Conservation (phyloP, 768 basidiomycete genomes). For the Bullera alba region DNA sequence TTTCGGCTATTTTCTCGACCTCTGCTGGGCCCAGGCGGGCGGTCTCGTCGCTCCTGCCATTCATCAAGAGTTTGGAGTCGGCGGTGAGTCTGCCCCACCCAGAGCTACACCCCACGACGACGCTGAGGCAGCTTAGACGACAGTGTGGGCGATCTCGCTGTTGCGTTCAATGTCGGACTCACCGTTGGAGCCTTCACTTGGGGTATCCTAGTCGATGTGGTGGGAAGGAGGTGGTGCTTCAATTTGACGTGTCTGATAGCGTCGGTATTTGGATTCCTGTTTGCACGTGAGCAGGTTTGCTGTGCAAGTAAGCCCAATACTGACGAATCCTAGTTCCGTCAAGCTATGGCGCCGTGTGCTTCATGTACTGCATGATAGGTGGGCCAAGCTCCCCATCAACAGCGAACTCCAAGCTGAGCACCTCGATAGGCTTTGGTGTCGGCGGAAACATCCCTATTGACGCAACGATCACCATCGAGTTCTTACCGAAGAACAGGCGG, state of each 20-base stretch:
- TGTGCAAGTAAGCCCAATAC: too few species aligned
- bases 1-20: constrained; percentile 45
- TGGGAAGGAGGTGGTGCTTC: constrained; percentile 47
- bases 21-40: constrained; percentile 43
- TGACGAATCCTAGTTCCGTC: constrained; percentile 19
- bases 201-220: constrained; percentile 45
- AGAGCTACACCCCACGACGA: not conserved
- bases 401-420: not conserved
- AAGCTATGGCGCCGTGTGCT: constrained; percentile 16
- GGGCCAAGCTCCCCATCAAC: not conserved
- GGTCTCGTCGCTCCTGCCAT: constrained; percentile 39
- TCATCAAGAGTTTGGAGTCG: constrained; percentile 39
- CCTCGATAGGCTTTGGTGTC: constrained; percentile 14
- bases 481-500: constrained; percentile 34
- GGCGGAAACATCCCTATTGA: constrained; percentile 48
- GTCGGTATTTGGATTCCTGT: constrained; percentile 45
- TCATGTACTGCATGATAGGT: constrained; percentile 13
- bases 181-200: constrained; percentile 42
- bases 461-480: constrained; percentile 42
- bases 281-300: too few species aligned
- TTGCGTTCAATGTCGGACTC: constrained; percentile 42
- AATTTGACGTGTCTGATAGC: constrained; percentile 47
- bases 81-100: too few species aligned
- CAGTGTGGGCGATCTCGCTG: constrained; percentile 32
- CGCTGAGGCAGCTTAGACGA: too few species aligned